Conservation (phyloP, 805 yeast genomes). For the Cephaloascus albidus region DNA sequence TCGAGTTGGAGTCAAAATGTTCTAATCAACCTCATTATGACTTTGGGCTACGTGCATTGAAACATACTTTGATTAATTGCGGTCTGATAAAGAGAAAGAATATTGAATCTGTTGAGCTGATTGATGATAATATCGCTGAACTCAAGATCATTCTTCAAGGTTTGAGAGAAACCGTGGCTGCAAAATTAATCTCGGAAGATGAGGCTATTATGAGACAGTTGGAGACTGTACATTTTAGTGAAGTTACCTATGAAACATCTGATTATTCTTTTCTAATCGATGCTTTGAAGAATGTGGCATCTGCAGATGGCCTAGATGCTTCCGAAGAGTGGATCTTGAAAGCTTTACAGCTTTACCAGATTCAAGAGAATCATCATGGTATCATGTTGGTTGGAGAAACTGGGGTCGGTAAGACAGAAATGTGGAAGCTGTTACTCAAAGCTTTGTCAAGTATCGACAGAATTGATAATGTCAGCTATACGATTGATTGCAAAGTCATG, state of each 20-base stretch:
- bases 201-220: slow-evolving; percentile 22
- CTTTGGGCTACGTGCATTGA: slow-evolving; percentile 80
- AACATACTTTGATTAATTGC: slow-evolving; percentile 52
- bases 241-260: slow-evolving; percentile 6
- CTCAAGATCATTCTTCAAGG: slow-evolving; percentile 34
- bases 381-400: slow-evolving; percentile 71
- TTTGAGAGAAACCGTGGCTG: slow-evolving; percentile 53
- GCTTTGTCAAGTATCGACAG: slow-evolving; percentile 27
- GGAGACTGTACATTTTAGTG: slow-evolving; percentile 16
- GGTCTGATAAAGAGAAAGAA: slow-evolving; percentile 32
- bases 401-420: slow-evolving; percentile 63
- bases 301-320: slow-evolving; percentile 16
- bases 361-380: slow-evolving; percentile 64
- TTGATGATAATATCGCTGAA: slow-evolving; percentile 10
- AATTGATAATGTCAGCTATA: slow-evolving; percentile 25
- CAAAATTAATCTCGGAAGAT: slow-evolving; percentile 56
- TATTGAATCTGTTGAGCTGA: background rate
- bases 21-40: slow-evolving; percentile 72
- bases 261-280: slow-evolving; percentile 16
- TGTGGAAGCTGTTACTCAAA: slow-evolving; percentile 39
- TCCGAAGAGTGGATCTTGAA: slow-evolving; percentile 41
- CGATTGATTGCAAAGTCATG: slow-evolving; percentile 70
- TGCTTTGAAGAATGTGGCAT: slow-evolving; percentile 16
- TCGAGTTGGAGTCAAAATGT: slow-evolving; percentile 23
- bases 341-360: slow-evolving; percentile 49